Evolutionary conservation across 768 basidiomycete species (phyloP).

Genomic region (Mycena alexandri): DNA sequence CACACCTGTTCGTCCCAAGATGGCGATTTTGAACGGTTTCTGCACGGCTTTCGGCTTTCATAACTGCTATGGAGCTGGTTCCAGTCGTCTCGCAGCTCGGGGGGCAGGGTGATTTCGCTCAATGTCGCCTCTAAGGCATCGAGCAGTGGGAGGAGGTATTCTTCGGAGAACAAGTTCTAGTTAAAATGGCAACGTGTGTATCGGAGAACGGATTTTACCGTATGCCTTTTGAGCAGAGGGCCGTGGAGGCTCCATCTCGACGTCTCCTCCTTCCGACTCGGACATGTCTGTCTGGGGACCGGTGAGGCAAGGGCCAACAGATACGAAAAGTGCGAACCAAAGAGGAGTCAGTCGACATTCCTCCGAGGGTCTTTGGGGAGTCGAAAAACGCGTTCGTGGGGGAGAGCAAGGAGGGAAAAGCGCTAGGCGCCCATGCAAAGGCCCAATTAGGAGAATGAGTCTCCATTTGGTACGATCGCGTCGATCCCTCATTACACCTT

Average conservation of each 20-base stretch:
- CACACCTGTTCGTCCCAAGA: constrained; percentile 36
- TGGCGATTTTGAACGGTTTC: constrained; percentile 24
- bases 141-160: constrained; percentile 11
- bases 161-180: background rate
- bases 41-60: background rate
- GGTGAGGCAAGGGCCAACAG: no score
- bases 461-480: no score
- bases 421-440: no score
- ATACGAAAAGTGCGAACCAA: no score
- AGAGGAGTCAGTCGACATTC: no score
- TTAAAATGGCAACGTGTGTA: background rate
- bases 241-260: constrained; percentile 5
- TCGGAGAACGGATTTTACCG: background rate
- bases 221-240: constrained; percentile 16
- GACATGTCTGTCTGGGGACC: background rate
- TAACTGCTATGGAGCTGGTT: background rate
- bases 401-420: no score
- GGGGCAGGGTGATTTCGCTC: background rate
- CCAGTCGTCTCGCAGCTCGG: constrained; percentile 1
- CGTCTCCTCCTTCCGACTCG: constrained; percentile 4
- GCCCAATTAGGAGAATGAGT: no score
- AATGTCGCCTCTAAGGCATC: background rate
- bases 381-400: no score
- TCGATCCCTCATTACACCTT: no score
- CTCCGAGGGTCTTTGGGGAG: no score